These are phyloP conservation scores for Colletotrichum spinosum DNA, from an alignment of 2,329 filamentous ascomycete species.

Conservation along the genomic window DNA sequence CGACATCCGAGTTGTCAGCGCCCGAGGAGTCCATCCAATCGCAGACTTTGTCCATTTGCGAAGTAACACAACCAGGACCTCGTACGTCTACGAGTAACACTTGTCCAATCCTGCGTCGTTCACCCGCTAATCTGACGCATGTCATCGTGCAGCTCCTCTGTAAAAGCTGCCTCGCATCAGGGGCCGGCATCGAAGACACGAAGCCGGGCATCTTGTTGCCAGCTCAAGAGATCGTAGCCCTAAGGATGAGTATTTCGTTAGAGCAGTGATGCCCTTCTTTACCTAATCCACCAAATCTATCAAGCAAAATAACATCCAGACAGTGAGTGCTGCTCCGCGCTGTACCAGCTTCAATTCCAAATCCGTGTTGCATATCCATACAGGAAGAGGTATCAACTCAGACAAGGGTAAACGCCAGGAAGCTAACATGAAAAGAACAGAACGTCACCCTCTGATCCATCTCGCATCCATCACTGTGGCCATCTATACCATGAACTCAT, in stretches of 20 bases:
- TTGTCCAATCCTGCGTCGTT: too few relatives aligned
- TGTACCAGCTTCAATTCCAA: slow-evolving; percentile 16
- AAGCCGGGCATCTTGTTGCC: too few relatives aligned
- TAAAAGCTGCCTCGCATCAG: too few relatives aligned
- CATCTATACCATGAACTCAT: slow-evolving; percentile 1
- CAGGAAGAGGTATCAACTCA: not conserved
- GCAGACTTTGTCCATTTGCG: too few relatives aligned
- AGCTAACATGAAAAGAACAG: not conserved
- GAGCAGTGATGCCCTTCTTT: slow-evolving; percentile 32
- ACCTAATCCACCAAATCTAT: slow-evolving; percentile 15
- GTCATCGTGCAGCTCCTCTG: too few relatives aligned
- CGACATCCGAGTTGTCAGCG: too few relatives aligned
- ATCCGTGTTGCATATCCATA: slow-evolving; percentile 17
- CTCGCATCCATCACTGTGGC: slow-evolving; percentile 10
- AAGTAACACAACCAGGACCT: too few relatives aligned
- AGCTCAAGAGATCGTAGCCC: too few relatives aligned
- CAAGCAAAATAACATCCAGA: not conserved
- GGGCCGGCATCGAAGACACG: too few relatives aligned
- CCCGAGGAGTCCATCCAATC: too few relatives aligned
- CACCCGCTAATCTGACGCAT: too few relatives aligned
- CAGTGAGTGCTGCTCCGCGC: slow-evolving; percentile 8
- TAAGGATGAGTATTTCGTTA: slow-evolving; percentile 8
- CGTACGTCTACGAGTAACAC: too few relatives aligned
- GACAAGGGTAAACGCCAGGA: not conserved
- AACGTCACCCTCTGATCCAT: not conserved